Evolutionary conservation across 345 rosid genomes (phyloP).

Genomic region (Eucalyptus polyanthemos): DNA sequence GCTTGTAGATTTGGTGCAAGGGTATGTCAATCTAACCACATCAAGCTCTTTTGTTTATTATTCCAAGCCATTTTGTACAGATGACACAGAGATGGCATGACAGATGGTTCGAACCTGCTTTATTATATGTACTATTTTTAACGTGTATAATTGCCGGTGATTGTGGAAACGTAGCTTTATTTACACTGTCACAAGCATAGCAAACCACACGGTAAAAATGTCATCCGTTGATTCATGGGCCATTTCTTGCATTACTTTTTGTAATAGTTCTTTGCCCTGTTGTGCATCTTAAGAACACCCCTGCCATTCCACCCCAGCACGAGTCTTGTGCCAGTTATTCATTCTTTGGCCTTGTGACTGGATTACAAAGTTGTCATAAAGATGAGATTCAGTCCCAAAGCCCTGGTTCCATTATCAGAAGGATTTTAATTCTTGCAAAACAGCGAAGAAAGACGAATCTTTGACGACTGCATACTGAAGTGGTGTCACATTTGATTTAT

Average conservation of each 20-base stretch:
- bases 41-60: neutral
- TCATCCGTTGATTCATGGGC: neutral
- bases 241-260: neutral
- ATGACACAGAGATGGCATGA: neutral
- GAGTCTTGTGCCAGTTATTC: neutral
- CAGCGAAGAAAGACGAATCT: neutral
- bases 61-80: neutral
- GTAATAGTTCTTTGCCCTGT: neutral
- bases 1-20: slow-evolving; percentile 69
- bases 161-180: neutral
- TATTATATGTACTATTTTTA: neutral
- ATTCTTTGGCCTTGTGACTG: neutral
- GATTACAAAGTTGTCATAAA: neutral
- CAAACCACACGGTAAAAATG: neutral
- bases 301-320: neutral
- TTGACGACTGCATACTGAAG: neutral
- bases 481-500: neutral
- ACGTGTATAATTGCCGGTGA: neutral
- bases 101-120: neutral
- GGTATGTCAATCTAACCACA: slow-evolving; percentile 25
- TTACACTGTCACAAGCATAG: neutral
- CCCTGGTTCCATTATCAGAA: neutral
- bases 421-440: neutral
- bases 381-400: neutral
- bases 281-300: neutral